A percentile compares a stretch with the other conserved stretches of the same genome.
phyloP scores from a whole-genome alignment of 345 rosid species.

The Acer saccharum region DNA sequence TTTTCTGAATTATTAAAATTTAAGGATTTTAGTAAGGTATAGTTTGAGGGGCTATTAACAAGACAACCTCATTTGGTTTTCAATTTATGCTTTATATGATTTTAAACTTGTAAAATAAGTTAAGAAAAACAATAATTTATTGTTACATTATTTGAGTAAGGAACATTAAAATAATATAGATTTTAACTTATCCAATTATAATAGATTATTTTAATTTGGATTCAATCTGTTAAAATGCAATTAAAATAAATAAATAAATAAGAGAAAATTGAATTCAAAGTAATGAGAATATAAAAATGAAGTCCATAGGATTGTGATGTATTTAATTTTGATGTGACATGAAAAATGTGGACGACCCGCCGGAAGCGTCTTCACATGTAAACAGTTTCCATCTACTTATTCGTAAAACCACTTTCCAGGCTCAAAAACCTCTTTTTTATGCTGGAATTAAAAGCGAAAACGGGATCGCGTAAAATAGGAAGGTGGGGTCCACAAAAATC shows the following conservation, averaged over 20 bases:
- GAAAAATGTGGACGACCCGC: not conserved
- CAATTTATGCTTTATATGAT: no score
- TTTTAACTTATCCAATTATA: not conserved
- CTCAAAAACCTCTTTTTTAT: not conserved
- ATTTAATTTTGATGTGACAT: not conserved
- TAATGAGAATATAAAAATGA: not conserved
- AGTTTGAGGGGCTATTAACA: no score
- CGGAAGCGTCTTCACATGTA: not conserved
- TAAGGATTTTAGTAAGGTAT: no score
- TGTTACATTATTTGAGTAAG: not conserved
- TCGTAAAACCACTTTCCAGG: constrained; percentile 5
- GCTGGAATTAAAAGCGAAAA: not conserved
- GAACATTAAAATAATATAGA: not conserved
- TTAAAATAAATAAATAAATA: not conserved
- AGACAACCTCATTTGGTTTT: no score
- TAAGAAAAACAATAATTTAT: not conserved
- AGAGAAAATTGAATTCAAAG: not conserved
- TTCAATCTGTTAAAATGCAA: not conserved
- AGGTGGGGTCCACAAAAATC: constrained; percentile 31
- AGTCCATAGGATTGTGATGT: no score
- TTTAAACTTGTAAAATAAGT: no score
- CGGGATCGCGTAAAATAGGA: constrained; percentile 29
- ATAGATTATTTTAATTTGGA: not conserved
- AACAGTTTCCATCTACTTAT: not conserved
- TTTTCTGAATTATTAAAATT: no score